Evolutionary conservation across 1,284 basidiomycete genomes (phyloP), one percentile per base, ranked within the genome.

Genomic region (Apiotrichum porosum): DNA sequence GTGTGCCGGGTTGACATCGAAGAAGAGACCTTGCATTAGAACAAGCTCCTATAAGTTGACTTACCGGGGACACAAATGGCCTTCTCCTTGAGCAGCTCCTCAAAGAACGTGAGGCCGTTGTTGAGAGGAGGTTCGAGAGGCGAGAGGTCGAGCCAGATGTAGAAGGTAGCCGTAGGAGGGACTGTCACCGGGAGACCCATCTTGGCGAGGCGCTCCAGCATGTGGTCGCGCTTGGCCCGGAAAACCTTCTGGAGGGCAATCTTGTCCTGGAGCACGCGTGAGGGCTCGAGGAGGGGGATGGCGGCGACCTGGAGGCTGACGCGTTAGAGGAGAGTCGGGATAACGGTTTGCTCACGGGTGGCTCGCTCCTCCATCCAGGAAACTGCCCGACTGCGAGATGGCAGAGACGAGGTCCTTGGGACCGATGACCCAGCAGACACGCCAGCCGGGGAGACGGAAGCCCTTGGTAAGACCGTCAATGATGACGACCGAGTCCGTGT

Each of bases 391-490:
- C 63, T 93, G 90, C 17, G 86, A 86, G 37, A 94, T 80, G 1
- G 89, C 90, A 9, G 83, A 83, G 60, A 94, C 79, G 39, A 94
- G 72, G 65, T 86, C 85, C 74, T 85, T 89, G n/a, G 90, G 91
- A 0, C 88, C 93, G n/a, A 95, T 72, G 15, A 95, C 90, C 92
- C 92, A 97, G 76, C 90, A 93, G 30, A 92, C 78, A 61, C 92
- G 82, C 89, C 89, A 94, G 19, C 91, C 91, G 10, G 91, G 88
- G 39, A 91, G 83, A 64, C 72, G 57, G 65, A 73, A 76, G 42
- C 85, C 89, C 80, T 95, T 94, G 13, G 92, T 95, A 42, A 97
- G 78, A 21, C 92, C 92, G 62, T 94, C 88, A 56, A 97, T 85
- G 56, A 97, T 81, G 37, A 95, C 77, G 21, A 89, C 79, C 0